Conservation (phyloP, 2,329 filamentous ascomycete species). For the Tolypocladium sp. region DNA sequence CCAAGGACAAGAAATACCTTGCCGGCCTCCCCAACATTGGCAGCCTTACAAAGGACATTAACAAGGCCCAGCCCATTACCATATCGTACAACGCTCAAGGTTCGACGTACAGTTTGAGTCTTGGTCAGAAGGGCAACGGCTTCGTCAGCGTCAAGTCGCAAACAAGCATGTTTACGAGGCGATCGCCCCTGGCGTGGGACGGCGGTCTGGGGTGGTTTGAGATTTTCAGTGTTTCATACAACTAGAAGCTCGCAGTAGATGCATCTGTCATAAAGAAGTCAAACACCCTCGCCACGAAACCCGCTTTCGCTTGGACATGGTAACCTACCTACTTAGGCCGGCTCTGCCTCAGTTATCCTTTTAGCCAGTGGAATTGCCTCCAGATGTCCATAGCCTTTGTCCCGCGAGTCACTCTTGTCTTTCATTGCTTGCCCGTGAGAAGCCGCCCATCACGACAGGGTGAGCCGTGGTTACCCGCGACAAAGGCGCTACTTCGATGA, state of each 20-base stretch:
- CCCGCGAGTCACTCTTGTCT: no score
- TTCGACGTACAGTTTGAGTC: constrained; percentile 2
- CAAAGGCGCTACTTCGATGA: no score
- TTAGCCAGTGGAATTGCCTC: no score
- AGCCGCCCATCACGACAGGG: no score
- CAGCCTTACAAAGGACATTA: constrained; percentile 3
- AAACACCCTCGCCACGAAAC: no score
- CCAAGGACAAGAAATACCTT: constrained; percentile 14
- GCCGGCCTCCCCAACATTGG: constrained; percentile 30
- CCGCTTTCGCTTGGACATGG: no score
- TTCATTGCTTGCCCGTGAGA: no score
- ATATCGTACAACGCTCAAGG: constrained; percentile 2
- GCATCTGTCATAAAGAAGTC: neutral
- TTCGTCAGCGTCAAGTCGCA: neutral
- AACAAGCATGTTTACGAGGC: neutral
- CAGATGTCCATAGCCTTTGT: no score
- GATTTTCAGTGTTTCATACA: constrained; percentile 2
- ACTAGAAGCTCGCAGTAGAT: neutral
- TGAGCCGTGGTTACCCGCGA: no score
- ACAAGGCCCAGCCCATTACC: constrained; percentile 5
- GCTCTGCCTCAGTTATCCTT: no score
- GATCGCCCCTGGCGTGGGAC: neutral
- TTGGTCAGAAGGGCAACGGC: neutral
- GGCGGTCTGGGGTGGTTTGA: neutral
- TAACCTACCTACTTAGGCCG: no score